Evolutionary conservation across 2,329 filamentous ascomycete genomes (phyloP).

Genomic region (Arthrocladium fulminans): DNA sequence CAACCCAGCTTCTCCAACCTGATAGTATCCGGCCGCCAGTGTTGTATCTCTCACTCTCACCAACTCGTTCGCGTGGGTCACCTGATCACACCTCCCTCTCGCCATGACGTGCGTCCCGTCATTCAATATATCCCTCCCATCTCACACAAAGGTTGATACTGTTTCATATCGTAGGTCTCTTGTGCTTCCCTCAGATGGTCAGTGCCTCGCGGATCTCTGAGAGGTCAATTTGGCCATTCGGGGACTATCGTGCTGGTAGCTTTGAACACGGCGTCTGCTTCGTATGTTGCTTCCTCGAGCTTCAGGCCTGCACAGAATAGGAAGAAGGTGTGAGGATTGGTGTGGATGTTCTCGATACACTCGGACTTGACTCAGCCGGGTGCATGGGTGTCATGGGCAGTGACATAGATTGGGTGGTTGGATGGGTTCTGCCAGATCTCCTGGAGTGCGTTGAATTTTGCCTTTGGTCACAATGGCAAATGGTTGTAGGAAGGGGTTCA

Average conservation of each 20-base stretch:
- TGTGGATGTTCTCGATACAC: background rate
- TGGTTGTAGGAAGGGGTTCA: too few relatives aligned
- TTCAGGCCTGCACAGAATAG: too few relatives aligned
- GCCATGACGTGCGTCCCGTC: background rate
- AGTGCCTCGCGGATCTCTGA: background rate
- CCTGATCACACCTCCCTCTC: background rate
- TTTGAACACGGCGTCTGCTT: background rate
- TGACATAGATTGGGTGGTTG: too few relatives aligned
- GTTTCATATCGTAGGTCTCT: background rate
- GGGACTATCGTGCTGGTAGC: background rate
- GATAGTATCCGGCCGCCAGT: too few relatives aligned
- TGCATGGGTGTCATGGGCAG: too few relatives aligned
- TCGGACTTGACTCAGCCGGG: background rate
- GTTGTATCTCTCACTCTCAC: too few relatives aligned
- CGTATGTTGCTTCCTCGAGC: background rate
- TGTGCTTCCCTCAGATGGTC: background rate
- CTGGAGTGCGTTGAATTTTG: too few relatives aligned
- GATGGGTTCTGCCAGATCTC: too few relatives aligned
- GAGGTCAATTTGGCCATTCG: background rate
- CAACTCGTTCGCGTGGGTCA: too few relatives aligned
- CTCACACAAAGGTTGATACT: background rate
- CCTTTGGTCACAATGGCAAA: too few relatives aligned
- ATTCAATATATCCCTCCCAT: background rate
- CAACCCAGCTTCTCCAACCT: too few relatives aligned
- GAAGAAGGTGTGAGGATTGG: background rate